Base-by-base conservation (phyloP, 2,329 filamentous ascomycete species). In the Graphiopsis chlorocephala region DNA sequence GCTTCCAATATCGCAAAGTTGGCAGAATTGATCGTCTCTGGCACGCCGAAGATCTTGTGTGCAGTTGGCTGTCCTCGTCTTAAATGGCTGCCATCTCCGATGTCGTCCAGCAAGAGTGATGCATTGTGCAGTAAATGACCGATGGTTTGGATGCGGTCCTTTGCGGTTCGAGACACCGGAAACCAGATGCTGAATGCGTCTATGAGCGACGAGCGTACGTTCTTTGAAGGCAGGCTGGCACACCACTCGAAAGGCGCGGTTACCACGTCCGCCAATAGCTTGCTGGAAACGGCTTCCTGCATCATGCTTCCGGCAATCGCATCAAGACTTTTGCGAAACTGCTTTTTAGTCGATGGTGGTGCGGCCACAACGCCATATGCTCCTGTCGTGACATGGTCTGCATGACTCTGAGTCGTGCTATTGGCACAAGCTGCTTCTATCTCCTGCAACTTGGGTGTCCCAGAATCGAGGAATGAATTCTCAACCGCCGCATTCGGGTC, bases 141-240 rank as follows among this genome's bases (percentile, higher is more conserved):
- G 29, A 55, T 31, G 52, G 15, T 55, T 20, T 55, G 28, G 17
- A 55, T 55, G 17, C 26, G 11, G 6, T 55, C 29, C 7, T 31
- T 31, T 2, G 52, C 17, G 2, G 29, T 20, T 17, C 26, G 52
- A 7, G 52, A 33, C 11, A 31, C 52, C 5, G 26, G 26, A 2
- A 33, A 31, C 52, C 52, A 55, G 52, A 55, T 55, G 52, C 29
- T 55, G 52, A 55, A 33, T 6, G 52, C 52, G 52, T 55, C 52
- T 20, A 55, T 55, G 28, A 55, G 29, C 15, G 52, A 55, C n/a
- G 52, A 31, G 7, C 52, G 52, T 20, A 55, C 26, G 14, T 55
- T 31, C 14, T 55, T 55, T 6, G 52, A 55, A 28, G 52, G 52
- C 8, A 33, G 12, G 15, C 52, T 23, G n/a, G 52, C 52, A 23